Evolutionary conservation across 176 grass and related monocot species (phyloP).

Genomic region (Oryza officinalis): DNA sequence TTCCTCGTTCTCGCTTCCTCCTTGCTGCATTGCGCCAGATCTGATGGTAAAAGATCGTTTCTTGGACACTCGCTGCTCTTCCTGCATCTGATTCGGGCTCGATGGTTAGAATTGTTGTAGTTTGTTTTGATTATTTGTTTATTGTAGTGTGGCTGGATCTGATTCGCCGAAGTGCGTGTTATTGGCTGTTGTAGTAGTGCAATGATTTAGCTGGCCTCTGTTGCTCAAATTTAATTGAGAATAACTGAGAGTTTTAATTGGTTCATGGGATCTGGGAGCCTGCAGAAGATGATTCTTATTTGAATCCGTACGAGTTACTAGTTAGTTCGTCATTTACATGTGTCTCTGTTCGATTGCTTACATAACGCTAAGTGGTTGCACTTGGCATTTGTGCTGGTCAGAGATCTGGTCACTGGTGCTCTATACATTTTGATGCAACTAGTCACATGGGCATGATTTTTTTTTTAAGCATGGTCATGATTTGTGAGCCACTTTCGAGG

Average conservation of each 20-base stretch:
- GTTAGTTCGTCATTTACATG: not conserved
- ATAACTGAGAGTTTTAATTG: not conserved
- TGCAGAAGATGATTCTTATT: not conserved
- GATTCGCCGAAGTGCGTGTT: not conserved
- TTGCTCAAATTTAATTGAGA: not conserved
- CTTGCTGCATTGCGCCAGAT: constrained; percentile 70
- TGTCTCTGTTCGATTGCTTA: constrained; percentile 1
- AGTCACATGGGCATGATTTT: not conserved
- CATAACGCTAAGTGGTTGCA: not conserved
- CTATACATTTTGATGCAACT: not conserved
- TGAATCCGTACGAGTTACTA: not conserved
- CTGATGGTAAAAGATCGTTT: constrained; percentile 58
- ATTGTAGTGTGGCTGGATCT: constrained; percentile 31
- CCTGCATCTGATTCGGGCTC: not conserved
- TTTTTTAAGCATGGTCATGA: too few relatives aligned
- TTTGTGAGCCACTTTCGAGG: not conserved
- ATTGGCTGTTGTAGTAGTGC: not conserved
- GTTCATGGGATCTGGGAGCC: not conserved
- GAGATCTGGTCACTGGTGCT: not conserved
- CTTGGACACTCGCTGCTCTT: not conserved
- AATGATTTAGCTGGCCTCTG: not conserved
- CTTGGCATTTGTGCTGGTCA: not conserved
- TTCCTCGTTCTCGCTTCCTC: constrained; percentile 42
- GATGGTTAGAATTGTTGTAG: not conserved
- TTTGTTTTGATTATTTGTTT: not conserved